A percentile compares a stretch with the other conserved stretches of the same genome.
phyloP scores from a whole-genome alignment of 352 stramenopile species.

The Phytophthora brassicae region DNA sequence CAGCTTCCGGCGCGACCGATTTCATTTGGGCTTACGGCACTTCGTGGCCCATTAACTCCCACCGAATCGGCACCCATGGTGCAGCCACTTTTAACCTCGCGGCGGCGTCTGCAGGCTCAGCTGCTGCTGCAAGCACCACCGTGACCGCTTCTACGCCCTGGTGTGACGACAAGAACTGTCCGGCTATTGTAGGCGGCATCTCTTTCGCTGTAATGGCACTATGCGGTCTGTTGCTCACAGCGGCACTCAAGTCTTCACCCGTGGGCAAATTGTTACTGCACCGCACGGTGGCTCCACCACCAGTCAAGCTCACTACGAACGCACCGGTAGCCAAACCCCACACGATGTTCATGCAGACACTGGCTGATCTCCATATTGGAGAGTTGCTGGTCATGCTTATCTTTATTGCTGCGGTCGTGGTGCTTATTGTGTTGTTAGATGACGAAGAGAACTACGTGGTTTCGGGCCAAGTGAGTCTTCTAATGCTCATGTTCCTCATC shows the following conservation, averaged over 20 bases:
- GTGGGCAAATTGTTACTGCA: constrained; percentile 51
- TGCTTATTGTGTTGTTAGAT: constrained; percentile 41
- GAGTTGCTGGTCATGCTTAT: constrained; percentile 69
- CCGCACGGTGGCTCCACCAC: constrained; percentile 44
- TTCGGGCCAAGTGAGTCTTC: constrained; percentile 57
- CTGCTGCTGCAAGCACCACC: constrained; percentile 22
- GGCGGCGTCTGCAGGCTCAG: constrained; percentile 19
- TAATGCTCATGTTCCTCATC: constrained; percentile 84
- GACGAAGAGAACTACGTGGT: constrained; percentile 39
- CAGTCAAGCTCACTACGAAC: constrained; percentile 60
- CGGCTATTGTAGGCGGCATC: constrained; percentile 53
- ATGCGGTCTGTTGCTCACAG: constrained; percentile 52
- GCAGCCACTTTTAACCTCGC: constrained; percentile 55
- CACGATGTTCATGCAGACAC: constrained; percentile 52
- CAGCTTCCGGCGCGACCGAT: constrained; percentile 28
- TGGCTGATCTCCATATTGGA: constrained; percentile 60
- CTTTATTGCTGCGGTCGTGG: constrained; percentile 54
- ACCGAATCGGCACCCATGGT: constrained; percentile 51
- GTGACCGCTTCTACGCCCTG: constrained; percentile 35
- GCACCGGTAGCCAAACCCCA: constrained; percentile 36
- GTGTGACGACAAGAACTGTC: constrained; percentile 66
- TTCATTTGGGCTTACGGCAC: constrained; percentile 80
- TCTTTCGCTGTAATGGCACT: constrained; percentile 57
- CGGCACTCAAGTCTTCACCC: constrained; percentile 38
- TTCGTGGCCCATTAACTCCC: constrained; percentile 62